Conservation (phyloP, 768 basidiomycete species). For the Tricholoma terreum region DNA sequence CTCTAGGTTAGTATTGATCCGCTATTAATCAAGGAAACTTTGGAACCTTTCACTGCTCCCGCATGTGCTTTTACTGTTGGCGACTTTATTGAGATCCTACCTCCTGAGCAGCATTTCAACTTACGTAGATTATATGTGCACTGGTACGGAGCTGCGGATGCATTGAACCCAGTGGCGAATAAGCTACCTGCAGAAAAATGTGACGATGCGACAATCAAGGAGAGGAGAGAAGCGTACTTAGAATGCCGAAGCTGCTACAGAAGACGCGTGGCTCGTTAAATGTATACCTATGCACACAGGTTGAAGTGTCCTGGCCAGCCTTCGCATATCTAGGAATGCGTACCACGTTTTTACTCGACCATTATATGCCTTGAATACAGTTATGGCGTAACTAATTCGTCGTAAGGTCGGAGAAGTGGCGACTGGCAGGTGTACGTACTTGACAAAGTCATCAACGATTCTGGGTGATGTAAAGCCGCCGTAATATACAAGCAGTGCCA, state of each 20-base stretch:
- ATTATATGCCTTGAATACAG: slow-evolving; percentile 47
- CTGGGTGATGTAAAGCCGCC: slow-evolving; percentile 45
- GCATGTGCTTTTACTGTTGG: slow-evolving; percentile 44
- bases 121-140: slow-evolving; percentile 43
- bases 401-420: background rate
- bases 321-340: background rate
- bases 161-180: slow-evolving; percentile 37
- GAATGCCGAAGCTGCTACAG: slow-evolving; percentile 21
- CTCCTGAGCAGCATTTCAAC: slow-evolving; percentile 8
- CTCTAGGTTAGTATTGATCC: background rate
- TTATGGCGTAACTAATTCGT: slow-evolving; percentile 41
- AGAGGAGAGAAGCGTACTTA: slow-evolving; percentile 39
- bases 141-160: slow-evolving; percentile 41
- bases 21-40: background rate
- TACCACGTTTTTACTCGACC: slow-evolving; percentile 48
- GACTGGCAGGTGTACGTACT: slow-evolving; percentile 25
- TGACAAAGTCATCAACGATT: slow-evolving; percentile 46
- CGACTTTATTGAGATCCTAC: background rate
- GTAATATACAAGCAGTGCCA: slow-evolving; percentile 46
- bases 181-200: background rate
- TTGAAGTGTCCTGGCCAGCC: background rate
- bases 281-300: slow-evolving; percentile 36
- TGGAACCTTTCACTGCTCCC: slow-evolving; percentile 44
- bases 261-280: slow-evolving; percentile 51
- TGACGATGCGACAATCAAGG: slow-evolving; percentile 25